Evolutionary conservation across 345 rosid genomes (phyloP), one percentile per base, ranked within the genome.

Genomic region (Acer negundo): DNA sequence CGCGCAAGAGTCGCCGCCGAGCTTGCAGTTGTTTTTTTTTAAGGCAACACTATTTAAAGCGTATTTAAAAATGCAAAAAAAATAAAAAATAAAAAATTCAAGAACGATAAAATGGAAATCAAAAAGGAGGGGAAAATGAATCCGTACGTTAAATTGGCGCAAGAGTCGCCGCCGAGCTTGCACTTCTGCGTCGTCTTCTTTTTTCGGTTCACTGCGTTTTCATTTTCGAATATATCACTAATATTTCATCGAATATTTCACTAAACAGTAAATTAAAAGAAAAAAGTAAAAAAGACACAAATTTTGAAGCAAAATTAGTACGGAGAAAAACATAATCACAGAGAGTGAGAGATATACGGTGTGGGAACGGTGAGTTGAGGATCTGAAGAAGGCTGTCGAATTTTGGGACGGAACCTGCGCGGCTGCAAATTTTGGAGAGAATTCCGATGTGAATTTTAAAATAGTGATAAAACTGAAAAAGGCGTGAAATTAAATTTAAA

Each of bases 111-210:
- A 71, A 3, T 47, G 53, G 4, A 74, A 28, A 67, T 42, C 0
- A 35, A n/a, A 56, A 46, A 69, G 26, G 19, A 10, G 65, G 13
- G n/a, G 22, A 65, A 66, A 11, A 19, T 7, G 42, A 12, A 17
- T 31, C 70, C 73, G 38, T 78, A 89, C 93, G 58, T 63, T 80
- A 84, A 89, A 85, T 65, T 80, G 85, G 56, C 68, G 77, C 65
- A 90, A 79, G 75, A 90, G 92, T 83, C 46, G 51, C 78, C 73
- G 82, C 78, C 70, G 82, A 66, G 88, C 90, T 69, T 84, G 80
- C 16, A 80, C 87, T 59, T 82, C 89, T 55, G 80, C 82, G 72
- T 77, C 87, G 22, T 82, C 84, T 59, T 87, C 85, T 16, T 58
- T 77, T n/a, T 23, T 71, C 12, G 70, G 49, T 35, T 84, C 88